Conservation (phyloP, 441 rosid species). For the Rhodomyrtus psidioides region DNA sequence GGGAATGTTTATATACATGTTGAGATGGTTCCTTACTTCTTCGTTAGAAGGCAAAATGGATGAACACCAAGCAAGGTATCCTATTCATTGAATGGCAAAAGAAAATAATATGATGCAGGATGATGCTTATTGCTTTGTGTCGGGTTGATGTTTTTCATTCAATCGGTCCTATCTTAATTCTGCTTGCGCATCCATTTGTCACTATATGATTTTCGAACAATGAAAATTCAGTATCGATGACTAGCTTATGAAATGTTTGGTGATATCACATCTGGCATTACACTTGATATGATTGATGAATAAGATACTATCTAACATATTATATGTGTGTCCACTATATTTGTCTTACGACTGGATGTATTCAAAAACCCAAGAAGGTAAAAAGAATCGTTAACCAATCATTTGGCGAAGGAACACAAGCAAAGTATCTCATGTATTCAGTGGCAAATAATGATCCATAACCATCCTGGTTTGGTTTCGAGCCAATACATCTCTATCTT, state of each 20-base stretch:
- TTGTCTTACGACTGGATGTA: background rate
- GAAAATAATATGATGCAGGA: background rate
- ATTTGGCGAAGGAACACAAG: background rate
- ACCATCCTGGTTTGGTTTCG: background rate
- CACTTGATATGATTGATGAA: background rate
- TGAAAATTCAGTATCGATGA: background rate
- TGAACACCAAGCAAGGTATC: background rate
- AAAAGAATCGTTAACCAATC: background rate
- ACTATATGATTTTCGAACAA: fast-evolving
- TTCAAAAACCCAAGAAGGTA: background rate
- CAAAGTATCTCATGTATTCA: background rate
- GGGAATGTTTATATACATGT: background rate
- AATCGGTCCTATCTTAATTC: background rate
- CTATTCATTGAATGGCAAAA: fast-evolving
- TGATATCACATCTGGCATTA: background rate
- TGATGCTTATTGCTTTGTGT: fast-evolving
- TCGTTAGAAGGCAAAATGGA: too few species aligned
- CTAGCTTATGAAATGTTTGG: background rate
- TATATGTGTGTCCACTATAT: background rate
- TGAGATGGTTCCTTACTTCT: too few species aligned
- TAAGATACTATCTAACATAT: background rate
- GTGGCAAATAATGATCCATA: background rate
- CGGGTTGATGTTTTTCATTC: background rate
- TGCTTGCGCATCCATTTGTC: fast-evolving
- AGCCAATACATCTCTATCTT: background rate